These are phyloP conservation scores for Neltuma alba DNA, from an alignment of 306 rosid species.

Conservation along the genomic window DNA sequence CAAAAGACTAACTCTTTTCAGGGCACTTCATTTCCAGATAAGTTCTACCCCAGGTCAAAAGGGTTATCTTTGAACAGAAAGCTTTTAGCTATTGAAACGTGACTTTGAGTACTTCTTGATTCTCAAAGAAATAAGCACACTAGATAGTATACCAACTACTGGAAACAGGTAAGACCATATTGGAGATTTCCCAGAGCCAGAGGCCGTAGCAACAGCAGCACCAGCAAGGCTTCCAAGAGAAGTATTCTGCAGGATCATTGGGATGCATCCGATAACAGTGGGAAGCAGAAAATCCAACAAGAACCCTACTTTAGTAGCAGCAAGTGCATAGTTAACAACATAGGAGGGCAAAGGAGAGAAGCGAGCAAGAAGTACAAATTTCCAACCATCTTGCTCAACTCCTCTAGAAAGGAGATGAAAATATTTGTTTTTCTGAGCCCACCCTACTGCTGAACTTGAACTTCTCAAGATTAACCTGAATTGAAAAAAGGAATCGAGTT, in stretches of 20 bases:
- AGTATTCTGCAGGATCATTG: conserved; percentile 94
- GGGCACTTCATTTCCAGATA: not conserved
- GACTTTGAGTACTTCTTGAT: conserved; percentile 76
- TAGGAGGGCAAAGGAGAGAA: conserved; percentile 96
- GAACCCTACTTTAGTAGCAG: conserved; percentile 85
- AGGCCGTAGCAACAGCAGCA: conserved; percentile 78
- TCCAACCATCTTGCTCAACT: conserved; percentile 97
- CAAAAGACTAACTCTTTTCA: not conserved
- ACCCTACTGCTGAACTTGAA: conserved; percentile 78
- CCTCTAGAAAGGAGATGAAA: conserved; percentile 77
- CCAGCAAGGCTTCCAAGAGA: conserved; percentile 97
- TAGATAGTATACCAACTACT: conserved; percentile 67
- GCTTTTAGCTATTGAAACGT: conserved; percentile 44
- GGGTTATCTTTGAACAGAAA: conserved; percentile 27
- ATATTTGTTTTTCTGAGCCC: conserved; percentile 82
- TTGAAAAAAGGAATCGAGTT: not conserved
- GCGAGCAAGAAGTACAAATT: conserved; percentile 92
- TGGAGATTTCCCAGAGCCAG: conserved; percentile 65
- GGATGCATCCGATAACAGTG: conserved; percentile 78
- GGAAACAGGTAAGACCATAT: conserved; percentile 85
- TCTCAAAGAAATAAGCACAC: conserved; percentile 83
- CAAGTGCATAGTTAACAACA: conserved; percentile 86
- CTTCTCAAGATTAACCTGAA: conserved; percentile 77
- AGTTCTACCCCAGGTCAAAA: not conserved
- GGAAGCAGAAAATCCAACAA: conserved; percentile 86